A percentile compares a stretch with the other conserved stretches of the same genome.
phyloP scores from a whole-genome alignment of 2,329 filamentous ascomycete genomes.

The Gyromitra esculenta region DNA sequence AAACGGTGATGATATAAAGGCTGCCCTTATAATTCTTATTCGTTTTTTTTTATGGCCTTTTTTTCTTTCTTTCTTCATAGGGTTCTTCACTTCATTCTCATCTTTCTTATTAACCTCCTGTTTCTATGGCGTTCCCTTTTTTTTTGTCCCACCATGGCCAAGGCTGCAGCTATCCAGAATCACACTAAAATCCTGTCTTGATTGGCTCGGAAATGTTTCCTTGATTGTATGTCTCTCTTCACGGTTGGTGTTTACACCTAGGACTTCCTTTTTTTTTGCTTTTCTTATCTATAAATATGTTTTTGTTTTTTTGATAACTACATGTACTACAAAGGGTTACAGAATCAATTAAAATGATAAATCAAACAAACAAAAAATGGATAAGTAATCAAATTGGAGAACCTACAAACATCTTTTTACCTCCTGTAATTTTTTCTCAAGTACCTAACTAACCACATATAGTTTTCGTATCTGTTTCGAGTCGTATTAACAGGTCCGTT shows the following conservation, averaged over 20 bases:
- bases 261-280: slow-evolving; percentile 7
- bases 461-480: background rate
- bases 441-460: too few species aligned
- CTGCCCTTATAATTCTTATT: background rate
- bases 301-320: background rate
- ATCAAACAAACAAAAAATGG: too few species aligned
- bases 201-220: background rate
- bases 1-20: background rate
- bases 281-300: slow-evolving; percentile 4
- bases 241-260: background rate
- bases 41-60: background rate
- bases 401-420: background rate
- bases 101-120: background rate
- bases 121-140: slow-evolving; percentile 3
- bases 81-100: background rate
- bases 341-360: background rate
- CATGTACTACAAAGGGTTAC: background rate
- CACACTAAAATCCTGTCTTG: background rate
- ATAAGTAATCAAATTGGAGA: slow-evolving; percentile 5
- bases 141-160: background rate
- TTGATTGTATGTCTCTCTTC: slow-evolving; percentile 5
- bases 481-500: background rate
- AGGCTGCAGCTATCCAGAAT: background rate
- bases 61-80: background rate
- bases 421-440: too few species aligned